These are phyloP conservation scores for Eucalyptus erythrocorys DNA, from an alignment of 345 rosid genomes.

Conservation along the genomic window DNA sequence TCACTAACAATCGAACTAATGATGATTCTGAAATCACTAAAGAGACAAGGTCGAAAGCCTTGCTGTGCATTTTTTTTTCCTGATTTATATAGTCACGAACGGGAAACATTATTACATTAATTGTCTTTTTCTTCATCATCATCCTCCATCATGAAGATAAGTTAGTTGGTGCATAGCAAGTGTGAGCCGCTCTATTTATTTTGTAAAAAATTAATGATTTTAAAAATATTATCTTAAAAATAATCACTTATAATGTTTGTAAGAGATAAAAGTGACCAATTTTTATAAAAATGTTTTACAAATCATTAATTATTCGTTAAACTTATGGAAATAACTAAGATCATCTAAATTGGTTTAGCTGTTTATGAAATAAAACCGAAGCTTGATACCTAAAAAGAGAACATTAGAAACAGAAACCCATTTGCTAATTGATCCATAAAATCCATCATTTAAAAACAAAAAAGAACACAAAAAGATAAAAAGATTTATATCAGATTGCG, in stretches of 20 bases:
- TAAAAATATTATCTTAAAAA: too few relatives aligned
- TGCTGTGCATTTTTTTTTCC: not conserved
- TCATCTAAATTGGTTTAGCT: not conserved
- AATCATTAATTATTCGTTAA: fast-evolving
- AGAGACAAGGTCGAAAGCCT: not conserved
- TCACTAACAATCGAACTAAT: not conserved
- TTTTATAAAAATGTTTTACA: not conserved
- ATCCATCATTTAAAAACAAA: not conserved
- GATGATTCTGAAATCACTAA: not conserved
- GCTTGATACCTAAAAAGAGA: not conserved
- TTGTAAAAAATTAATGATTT: too few relatives aligned
- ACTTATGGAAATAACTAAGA: not conserved
- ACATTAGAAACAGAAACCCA: not conserved
- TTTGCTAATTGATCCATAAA: not conserved
- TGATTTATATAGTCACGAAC: not conserved
- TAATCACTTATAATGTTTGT: not conserved
- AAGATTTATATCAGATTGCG: not conserved
- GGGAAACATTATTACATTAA: not conserved
- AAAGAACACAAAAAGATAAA: not conserved
- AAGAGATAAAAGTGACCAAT: not conserved
- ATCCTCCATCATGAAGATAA: not conserved
- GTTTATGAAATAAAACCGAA: not conserved
- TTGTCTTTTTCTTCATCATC: not conserved
- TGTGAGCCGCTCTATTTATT: not conserved
- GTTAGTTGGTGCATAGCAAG: not conserved